Evolutionary conservation across 129 eudicot species (phyloP).

Genomic region (Calendula officinalis): DNA sequence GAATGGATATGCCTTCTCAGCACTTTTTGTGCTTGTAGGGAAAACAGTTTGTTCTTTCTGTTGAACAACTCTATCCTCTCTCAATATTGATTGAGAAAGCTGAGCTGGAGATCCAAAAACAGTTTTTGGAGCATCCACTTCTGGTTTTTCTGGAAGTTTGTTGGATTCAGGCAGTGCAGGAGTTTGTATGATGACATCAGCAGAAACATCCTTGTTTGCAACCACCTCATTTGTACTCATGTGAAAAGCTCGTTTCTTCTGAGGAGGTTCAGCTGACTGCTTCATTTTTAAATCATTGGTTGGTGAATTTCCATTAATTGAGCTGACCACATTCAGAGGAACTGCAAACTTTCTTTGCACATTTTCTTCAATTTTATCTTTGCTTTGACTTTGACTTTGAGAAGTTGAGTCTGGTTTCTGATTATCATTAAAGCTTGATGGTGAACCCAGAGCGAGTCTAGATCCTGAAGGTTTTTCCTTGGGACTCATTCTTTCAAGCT

Average conservation of each 20-base stretch:
- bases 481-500: conserved; percentile 70
- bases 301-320: conserved; percentile 25
- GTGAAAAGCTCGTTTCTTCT: conserved; percentile 53
- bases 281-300: conserved; percentile 20
- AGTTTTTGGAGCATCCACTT: conserved; percentile 18
- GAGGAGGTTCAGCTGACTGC: conserved; percentile 31
- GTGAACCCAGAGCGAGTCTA: conserved; percentile 35
- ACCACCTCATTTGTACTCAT: conserved; percentile 71
- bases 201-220: conserved; percentile 20
- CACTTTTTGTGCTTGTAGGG: conserved; percentile 35
- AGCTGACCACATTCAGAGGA: conserved; percentile 21
- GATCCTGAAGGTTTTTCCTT: conserved; percentile 56
- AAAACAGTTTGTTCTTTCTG: conserved; percentile 32
- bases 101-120: conserved; percentile 11
- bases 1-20: conserved; percentile 28
- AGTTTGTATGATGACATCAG: conserved; percentile 19
- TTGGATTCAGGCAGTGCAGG: conserved; percentile 13
- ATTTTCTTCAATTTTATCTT: conserved; percentile 35
- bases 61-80: conserved; percentile 2
- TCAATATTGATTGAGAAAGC: conserved; percentile 28
- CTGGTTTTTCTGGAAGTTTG: conserved; percentile 17
- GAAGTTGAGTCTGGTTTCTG: conserved; percentile 23
- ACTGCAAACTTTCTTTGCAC: conserved; percentile 22
- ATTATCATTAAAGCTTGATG: too few species aligned
- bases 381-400: conserved; percentile 22